Conservation (phyloP, 495 filamentous ascomycete species). For the Penicillium silybi region DNA sequence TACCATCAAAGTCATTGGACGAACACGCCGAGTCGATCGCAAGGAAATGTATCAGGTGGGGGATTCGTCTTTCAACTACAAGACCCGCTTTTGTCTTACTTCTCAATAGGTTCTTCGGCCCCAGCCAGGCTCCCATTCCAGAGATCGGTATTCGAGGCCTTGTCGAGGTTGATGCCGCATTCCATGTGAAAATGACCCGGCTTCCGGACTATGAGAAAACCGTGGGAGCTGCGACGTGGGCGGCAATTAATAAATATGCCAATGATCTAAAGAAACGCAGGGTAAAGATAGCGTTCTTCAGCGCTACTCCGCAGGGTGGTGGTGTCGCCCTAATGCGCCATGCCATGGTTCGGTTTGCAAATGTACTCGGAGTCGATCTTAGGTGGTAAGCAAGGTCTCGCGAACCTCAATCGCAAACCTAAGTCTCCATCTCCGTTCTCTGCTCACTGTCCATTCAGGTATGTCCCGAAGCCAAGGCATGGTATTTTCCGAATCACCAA, state of each 20-base stretch:
- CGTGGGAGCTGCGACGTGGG: neutral
- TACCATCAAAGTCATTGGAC: slow-evolving; percentile 50
- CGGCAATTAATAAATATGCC: neutral
- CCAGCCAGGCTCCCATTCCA: slow-evolving; percentile 23
- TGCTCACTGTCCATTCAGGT: slow-evolving; percentile 31
- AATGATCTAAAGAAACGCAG: slow-evolving; percentile 36
- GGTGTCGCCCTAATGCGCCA: slow-evolving; percentile 83
- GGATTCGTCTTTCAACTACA: neutral
- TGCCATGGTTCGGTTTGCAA: slow-evolving; percentile 66
- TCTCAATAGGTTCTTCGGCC: neutral
- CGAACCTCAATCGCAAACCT: no score
- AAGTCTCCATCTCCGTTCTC: slow-evolving; percentile 11
- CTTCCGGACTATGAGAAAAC: neutral
- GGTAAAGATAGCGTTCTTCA: slow-evolving; percentile 75
- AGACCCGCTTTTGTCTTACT: neutral
- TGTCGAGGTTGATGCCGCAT: neutral
- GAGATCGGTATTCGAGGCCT: neutral
- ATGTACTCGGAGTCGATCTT: slow-evolving; percentile 59
- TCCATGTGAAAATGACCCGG: neutral
- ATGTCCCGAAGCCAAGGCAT: slow-evolving; percentile 74
- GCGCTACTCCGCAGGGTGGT: slow-evolving; percentile 74
- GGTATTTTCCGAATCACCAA: slow-evolving; percentile 85
- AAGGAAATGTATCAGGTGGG: slow-evolving; percentile 66
- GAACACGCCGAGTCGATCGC: slow-evolving; percentile 81
- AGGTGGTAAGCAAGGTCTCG: slow-evolving; percentile 52